Base-by-base conservation (phyloP, 257 asterid genomes). In the Jacaranda copaia region DNA sequence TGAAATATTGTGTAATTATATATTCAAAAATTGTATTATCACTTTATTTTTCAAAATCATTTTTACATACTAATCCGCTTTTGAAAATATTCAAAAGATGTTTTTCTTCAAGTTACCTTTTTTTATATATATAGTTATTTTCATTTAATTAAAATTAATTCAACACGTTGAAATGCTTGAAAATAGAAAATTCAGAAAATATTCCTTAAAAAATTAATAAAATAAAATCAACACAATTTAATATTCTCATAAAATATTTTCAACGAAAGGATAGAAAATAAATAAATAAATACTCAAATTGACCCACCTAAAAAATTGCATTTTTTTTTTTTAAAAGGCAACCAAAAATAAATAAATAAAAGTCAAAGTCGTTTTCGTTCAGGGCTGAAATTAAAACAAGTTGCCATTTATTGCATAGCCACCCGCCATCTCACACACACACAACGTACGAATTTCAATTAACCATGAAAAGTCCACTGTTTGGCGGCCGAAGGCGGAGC, bases 351-450 rank as follows among this genome's bases (percentile, higher is more conserved):
- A n/a, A n/a, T 25, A 25, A 19, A 39, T 8, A 81, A 72, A 78
- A 75, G 84, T 85, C 86, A 72, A n/a, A 83, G 85, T 75, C 85
- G 15, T 11, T 56, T 79, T 75, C 81, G 75, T 84, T 83, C n/a
- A 80, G 79, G 57, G 35, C 4, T 81, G 25, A 53, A 62, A 76
- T 20, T 58, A 25, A 8, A 42, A 63, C 81, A 48, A 61, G 49
- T 72, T 62, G 75, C 82, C 43, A 51, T 76, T 72, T 40, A 75
- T 35, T 72, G 76, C 68, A 45, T 45, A 80, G 43, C 80, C 81
- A 77, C 94, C 89, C 93, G 89, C 93, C 94, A 84, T 77, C 76
- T 36, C 45, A 48, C 49, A 40, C n/a, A n/a, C n/a, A n/a, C n/a
- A 52, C 86, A 14, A 36, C 62, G n/a, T n/a, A n/a, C n/a, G n/a